phyloP scores from a whole-genome alignment of 495 filamentous ascomycete species.

The Cladorrhinum samala region DNA sequence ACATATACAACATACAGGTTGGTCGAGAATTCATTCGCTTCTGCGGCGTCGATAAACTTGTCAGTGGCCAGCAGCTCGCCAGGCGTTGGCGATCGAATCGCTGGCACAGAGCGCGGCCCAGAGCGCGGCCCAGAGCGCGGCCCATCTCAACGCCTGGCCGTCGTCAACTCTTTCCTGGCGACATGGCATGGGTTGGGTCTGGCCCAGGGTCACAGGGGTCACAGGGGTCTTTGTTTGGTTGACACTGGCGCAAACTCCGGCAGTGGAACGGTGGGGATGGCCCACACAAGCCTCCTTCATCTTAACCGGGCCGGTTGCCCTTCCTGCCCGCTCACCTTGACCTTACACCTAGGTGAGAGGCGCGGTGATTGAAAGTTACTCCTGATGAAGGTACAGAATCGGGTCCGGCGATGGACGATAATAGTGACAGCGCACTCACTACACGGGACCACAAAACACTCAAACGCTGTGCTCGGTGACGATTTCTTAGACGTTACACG shows the following conservation, averaged over 20 bases:
- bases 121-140: conserved; percentile 7
- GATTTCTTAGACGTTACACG: too few relatives aligned
- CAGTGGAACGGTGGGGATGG: too few relatives aligned
- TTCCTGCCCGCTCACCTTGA: neutral
- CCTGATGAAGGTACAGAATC: too few relatives aligned
- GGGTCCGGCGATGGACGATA: too few relatives aligned
- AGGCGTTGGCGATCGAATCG: conserved; percentile 8
- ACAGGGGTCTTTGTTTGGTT: neutral
- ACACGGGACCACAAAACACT: too few relatives aligned
- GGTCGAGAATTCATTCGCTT: too few relatives aligned
- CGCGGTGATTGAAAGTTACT: too few relatives aligned
- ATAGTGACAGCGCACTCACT: too few relatives aligned
- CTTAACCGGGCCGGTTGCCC: too few relatives aligned
- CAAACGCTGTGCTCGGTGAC: too few relatives aligned
- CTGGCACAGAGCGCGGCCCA: conserved; percentile 6
- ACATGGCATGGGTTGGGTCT: conserved; percentile 5
- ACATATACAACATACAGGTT: too few relatives aligned
- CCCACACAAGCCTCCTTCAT: neutral
- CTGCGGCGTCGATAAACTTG: neutral
- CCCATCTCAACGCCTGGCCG: conserved; percentile 11
- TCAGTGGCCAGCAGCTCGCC: neutral
- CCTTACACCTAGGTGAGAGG: too few relatives aligned
- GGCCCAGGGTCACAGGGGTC: neutral
- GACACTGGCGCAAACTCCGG: neutral
- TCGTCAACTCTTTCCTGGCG: neutral